These are phyloP conservation scores for Talaromyces trachyspermus DNA, from an alignment of 495 filamentous ascomycete genomes.

Conservation along the genomic window DNA sequence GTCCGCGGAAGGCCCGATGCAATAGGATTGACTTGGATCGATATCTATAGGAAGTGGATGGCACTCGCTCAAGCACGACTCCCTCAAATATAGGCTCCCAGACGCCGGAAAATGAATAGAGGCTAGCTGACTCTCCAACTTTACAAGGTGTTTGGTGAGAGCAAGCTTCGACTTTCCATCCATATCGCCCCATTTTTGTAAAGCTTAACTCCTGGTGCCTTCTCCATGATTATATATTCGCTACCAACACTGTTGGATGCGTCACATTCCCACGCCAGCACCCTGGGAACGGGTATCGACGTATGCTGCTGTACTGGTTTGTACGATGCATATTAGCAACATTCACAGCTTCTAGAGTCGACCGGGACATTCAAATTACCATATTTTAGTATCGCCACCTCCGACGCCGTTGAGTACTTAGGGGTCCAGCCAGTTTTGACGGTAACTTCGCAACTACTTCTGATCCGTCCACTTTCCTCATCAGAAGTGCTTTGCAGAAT, in stretches of 20 bases:
- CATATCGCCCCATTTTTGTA: constrained; percentile 23
- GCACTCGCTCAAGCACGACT: constrained; percentile 6
- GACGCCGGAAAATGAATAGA: constrained; percentile 20
- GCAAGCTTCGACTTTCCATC: constrained; percentile 11
- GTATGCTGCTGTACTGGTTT: constrained; percentile 13
- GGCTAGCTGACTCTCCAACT: constrained; percentile 20
- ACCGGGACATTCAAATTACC: too few species aligned
- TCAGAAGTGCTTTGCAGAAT: constrained; percentile 25
- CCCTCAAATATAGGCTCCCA: constrained; percentile 21
- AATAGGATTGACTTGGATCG: constrained; percentile 1
- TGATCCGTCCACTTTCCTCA: too few species aligned
- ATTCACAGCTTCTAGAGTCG: too few species aligned
- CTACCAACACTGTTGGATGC: constrained; percentile 20
- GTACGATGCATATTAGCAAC: not conserved
- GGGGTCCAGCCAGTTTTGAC: not conserved
- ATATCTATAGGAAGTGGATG: not conserved
- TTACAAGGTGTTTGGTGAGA: constrained; percentile 20
- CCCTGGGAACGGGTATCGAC: constrained; percentile 22
- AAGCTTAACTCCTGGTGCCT: constrained; percentile 21
- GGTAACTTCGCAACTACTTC: too few species aligned
- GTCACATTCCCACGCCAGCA: constrained; percentile 22
- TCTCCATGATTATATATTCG: constrained; percentile 30
- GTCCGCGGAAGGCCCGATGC: not conserved
- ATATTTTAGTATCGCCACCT: constrained; percentile 36
- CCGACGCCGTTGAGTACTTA: constrained; percentile 20